Percentiles rank a stretch among this genome's conserved stretches.
Evolutionary conservation across 2,329 filamentous ascomycete genomes (phyloP).

Genomic region (Phaeosphaeriaceae sp.): DNA sequence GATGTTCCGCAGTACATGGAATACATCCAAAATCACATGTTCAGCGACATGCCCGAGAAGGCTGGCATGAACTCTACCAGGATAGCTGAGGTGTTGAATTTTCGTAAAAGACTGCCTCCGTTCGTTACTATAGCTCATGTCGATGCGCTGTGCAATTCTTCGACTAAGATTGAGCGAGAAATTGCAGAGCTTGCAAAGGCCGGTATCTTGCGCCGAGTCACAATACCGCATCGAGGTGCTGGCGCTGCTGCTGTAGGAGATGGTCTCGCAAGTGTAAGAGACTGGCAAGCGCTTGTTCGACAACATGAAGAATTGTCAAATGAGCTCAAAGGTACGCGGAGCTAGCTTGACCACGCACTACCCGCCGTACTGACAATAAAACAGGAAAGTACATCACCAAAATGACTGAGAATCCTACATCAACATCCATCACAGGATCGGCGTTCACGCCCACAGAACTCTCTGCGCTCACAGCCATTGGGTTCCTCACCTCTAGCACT

Average conservation of each 20-base stretch:
- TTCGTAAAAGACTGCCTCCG: conserved; percentile 65
- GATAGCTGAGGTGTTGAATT: conserved; percentile 69
- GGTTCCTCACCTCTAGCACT: conserved; percentile 66
- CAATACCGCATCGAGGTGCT: conserved; percentile 66
- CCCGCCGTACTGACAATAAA: conserved; percentile 6
- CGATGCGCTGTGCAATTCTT: conserved; percentile 66
- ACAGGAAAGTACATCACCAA: conserved; percentile 59
- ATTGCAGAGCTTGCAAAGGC: conserved; percentile 65
- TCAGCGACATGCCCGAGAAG: conserved; percentile 66
- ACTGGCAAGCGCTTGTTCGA: conserved; percentile 54
- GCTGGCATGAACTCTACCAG: conserved; percentile 70
- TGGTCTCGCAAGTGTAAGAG: conserved; percentile 63
- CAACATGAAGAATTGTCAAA: conserved; percentile 29
- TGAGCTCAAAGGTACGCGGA: conserved; percentile 45
- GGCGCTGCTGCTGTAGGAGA: conserved; percentile 68
- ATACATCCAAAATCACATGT: conserved; percentile 68
- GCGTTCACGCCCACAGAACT: conserved; percentile 57
- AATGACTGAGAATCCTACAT: conserved; percentile 60
- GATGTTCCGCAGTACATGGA: conserved; percentile 70
- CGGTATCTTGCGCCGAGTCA: conserved; percentile 67
- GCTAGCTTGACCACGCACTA: background rate
- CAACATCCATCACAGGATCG: conserved; percentile 49
- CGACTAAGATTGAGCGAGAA: conserved; percentile 72
- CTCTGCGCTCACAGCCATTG: conserved; percentile 67
- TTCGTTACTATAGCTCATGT: conserved; percentile 72